Evolutionary conservation across 2,329 filamentous ascomycete species (phyloP).

Genomic region (Macrophomina pseudophaseolina): DNA sequence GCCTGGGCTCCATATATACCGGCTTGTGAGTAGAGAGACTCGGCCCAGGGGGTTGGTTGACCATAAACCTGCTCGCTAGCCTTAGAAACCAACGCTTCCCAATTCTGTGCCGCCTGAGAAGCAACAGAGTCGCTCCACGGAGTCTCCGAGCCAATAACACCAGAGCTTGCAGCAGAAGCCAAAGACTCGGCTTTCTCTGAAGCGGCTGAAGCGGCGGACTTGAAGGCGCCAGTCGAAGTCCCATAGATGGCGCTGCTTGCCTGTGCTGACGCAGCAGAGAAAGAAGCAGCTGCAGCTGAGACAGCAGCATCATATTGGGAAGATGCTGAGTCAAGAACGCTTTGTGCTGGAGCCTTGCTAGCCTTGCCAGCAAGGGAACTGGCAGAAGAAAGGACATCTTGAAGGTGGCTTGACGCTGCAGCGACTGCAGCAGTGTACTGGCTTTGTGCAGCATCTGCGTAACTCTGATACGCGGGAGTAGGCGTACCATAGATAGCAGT

Average conservation of each 20-base stretch:
- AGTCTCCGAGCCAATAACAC: constrained; percentile 30
- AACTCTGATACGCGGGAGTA: constrained; percentile 58
- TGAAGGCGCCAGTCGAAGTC: constrained; percentile 42
- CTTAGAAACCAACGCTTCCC: constrained; percentile 67
- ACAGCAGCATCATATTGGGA: constrained; percentile 53
- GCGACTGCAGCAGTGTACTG: constrained; percentile 41
- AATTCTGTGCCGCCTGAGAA: constrained; percentile 64
- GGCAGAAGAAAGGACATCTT: constrained; percentile 43
- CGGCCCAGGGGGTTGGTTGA: constrained; percentile 59
- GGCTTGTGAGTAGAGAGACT: constrained; percentile 57
- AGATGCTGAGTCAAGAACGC: constrained; percentile 50
- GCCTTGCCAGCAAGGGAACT: constrained; percentile 43
- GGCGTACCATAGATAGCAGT: constrained; percentile 70
- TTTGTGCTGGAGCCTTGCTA: constrained; percentile 44
- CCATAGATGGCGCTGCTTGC: constrained; percentile 54
- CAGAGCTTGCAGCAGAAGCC: constrained; percentile 25
- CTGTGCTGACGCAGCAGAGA: constrained; percentile 45
- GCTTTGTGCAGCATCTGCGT: constrained; percentile 33
- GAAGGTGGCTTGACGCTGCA: constrained; percentile 39
- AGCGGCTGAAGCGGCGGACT: constrained; percentile 49
- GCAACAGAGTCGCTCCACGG: constrained; percentile 29
- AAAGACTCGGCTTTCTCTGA: constrained; percentile 57
- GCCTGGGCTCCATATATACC: constrained; percentile 66
- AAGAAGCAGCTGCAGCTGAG: constrained; percentile 49
- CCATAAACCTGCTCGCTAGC: constrained; percentile 75